phyloP scores from a whole-genome alignment of 1,284 basidiomycete genomes.

The Bjerkandera adusta region DNA sequence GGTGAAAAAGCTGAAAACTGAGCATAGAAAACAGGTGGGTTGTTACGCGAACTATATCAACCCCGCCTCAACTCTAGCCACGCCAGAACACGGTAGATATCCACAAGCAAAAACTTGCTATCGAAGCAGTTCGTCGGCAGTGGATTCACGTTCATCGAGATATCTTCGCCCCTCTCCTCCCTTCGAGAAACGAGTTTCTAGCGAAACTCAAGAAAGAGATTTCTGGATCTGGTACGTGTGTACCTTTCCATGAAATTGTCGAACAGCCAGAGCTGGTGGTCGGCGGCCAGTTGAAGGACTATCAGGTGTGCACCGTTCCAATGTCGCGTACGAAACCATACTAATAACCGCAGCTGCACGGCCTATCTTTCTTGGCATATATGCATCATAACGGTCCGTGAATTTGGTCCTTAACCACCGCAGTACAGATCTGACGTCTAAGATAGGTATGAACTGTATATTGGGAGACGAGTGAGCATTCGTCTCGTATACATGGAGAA shows the following conservation, averaged over 20 bases:
- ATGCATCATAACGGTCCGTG: slow-evolving; percentile 54
- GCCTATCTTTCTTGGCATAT: slow-evolving; percentile 49
- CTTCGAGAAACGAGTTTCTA: slow-evolving; percentile 16
- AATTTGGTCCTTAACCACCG: slow-evolving; percentile 3
- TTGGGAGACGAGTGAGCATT: slow-evolving; percentile 55
- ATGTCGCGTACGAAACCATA: slow-evolving; percentile 1
- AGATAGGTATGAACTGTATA: slow-evolving; percentile 54
- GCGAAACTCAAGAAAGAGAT: slow-evolving; percentile 17
- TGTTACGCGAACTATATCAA: background rate
- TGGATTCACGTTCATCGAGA: slow-evolving; percentile 14
- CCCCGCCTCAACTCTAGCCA: background rate
- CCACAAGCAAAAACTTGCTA: slow-evolving; percentile 15
- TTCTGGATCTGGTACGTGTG: slow-evolving; percentile 18
- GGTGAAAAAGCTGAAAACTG: slow-evolving; percentile 13
- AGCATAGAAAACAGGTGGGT: slow-evolving; percentile 20
- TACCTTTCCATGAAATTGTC: slow-evolving; percentile 37
- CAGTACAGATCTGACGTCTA: slow-evolving; percentile 5
- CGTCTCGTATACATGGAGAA: background rate
- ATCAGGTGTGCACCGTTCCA: slow-evolving; percentile 40
- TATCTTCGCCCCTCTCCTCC: slow-evolving; percentile 23
- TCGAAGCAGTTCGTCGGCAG: slow-evolving; percentile 10
- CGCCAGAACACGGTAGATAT: slow-evolving; percentile 20
- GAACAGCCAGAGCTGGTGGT: slow-evolving; percentile 45
- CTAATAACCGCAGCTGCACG: slow-evolving; percentile 39
- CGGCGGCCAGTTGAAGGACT: slow-evolving; percentile 54